Conservation (phyloP, 441 rosid species). For the Pelargonium australe region DNA sequence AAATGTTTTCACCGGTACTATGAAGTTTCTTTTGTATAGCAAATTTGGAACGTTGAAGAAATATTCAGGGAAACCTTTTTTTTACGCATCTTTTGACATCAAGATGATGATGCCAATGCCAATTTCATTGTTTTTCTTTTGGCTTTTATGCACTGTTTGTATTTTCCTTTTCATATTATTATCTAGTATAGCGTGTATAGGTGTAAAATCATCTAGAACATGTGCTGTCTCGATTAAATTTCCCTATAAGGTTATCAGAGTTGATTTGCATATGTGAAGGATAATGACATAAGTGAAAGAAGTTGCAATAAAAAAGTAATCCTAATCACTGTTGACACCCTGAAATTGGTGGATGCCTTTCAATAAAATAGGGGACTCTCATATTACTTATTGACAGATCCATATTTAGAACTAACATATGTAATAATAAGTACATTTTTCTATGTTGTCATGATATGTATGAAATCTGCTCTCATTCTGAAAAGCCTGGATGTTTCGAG, state of each 20-base stretch:
- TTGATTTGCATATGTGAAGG: background rate
- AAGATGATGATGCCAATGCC: background rate
- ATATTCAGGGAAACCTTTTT: background rate
- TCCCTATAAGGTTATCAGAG: background rate
- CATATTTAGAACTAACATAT: background rate
- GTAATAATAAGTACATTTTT: background rate
- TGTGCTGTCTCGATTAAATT: background rate
- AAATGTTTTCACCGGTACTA: background rate
- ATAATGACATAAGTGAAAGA: background rate
- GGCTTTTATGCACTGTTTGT: background rate
- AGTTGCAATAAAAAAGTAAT: background rate
- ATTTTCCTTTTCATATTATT: background rate
- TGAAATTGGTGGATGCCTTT: background rate
- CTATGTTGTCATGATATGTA: background rate
- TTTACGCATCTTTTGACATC: background rate
- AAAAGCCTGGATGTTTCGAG: background rate
- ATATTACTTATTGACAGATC: background rate
- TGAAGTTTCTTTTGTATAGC: background rate
- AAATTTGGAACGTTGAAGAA: background rate
- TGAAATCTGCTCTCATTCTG: background rate
- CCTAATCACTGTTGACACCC: background rate
- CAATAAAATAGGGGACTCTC: background rate
- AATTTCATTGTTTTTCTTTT: background rate
- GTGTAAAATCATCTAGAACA: background rate
- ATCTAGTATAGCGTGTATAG: background rate